Evolutionary conservation across 2,329 filamentous ascomycete genomes (phyloP), one percentile per base, ranked within the genome.

Genomic region (Emergomyces pasteurianus): DNA sequence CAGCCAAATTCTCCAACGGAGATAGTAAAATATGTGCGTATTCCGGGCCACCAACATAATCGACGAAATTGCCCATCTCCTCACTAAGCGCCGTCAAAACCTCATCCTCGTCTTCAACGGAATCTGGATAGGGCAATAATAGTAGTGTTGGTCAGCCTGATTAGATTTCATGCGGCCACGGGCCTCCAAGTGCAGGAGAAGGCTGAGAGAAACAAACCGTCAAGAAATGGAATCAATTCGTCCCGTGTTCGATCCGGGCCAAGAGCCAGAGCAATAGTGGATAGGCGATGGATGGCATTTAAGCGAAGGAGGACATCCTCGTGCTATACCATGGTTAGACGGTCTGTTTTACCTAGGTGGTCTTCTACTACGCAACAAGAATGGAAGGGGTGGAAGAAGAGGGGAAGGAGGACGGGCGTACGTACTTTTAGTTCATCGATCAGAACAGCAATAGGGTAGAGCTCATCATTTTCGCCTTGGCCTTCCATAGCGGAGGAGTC

Each of bases 351-450:
- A 26, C 43, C 14, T 14, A 5, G 18, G 23, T 28, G 14, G 14
- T 12, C 26, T n/a, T 34, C 10, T 43, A 43, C 23, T 14, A 3
- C 7, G 60, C 38, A 58, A 54, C 34, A 53, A 52, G 49, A 56
- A 60, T 53, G 58, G 64, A 38, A 58, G 53, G 12, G 53, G 49
- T 46, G 34, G 49, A 7, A 43, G 5, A 14, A n/a, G 49, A 12
- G 31, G 55, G 57, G 54, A 23, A 40, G 49, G 38, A 23, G 65
- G 67, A 65, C 62, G 67, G 71, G 31, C 31, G 31, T 31, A 31
- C 77, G 71, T 84, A 96, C 92, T 90, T 96, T 99, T 73, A 99
- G 84, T 85, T 99, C 94, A 78, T 99, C 94, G 79, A 99, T 99
- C 78, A 99, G 87, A 69, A 99, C 94, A 74, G 95, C 94, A 82